phyloP scores from a whole-genome alignment of 2,329 filamentous ascomycete genomes.

The Exserohilum turcica region DNA sequence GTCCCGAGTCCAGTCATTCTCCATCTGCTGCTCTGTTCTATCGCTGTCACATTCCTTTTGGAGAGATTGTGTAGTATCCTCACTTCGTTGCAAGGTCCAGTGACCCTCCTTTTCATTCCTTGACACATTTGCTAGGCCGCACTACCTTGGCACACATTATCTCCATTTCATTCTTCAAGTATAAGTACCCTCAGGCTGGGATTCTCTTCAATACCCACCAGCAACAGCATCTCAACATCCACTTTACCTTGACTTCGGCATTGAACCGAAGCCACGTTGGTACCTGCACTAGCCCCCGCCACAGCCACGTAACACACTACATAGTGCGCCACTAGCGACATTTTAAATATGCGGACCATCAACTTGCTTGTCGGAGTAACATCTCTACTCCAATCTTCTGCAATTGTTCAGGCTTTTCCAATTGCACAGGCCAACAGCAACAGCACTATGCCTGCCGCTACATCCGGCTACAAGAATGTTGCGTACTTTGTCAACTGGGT shows the following conservation, averaged over 20 bases:
- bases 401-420: slow-evolving; percentile 26
- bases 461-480: slow-evolving; percentile 43
- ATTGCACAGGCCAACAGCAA: slow-evolving; percentile 24
- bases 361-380: slow-evolving; percentile 30
- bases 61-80: slow-evolving; percentile 32
- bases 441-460: slow-evolving; percentile 21
- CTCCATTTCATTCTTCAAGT: not conserved
- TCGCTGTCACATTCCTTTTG: slow-evolving; percentile 35
- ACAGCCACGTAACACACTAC: slow-evolving; percentile 30
- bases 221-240: not conserved
- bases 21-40: slow-evolving; percentile 14
- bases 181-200: slow-evolving; percentile 3
- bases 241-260: slow-evolving; percentile 4
- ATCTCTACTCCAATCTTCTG: slow-evolving; percentile 26
- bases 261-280: slow-evolving; percentile 16
- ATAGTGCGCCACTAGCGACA: slow-evolving; percentile 30
- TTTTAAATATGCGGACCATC: slow-evolving; percentile 26
- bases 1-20: not conserved
- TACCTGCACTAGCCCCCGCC: slow-evolving; percentile 28
- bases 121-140: not conserved
- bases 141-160: not conserved
- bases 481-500: slow-evolving; percentile 50
- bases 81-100: slow-evolving; percentile 14
- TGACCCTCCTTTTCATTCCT: slow-evolving; percentile 9
- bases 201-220: not conserved